phyloP scores from a whole-genome alignment of 2,329 filamentous ascomycete species.

The Phaeophleospora eucalypticola region DNA sequence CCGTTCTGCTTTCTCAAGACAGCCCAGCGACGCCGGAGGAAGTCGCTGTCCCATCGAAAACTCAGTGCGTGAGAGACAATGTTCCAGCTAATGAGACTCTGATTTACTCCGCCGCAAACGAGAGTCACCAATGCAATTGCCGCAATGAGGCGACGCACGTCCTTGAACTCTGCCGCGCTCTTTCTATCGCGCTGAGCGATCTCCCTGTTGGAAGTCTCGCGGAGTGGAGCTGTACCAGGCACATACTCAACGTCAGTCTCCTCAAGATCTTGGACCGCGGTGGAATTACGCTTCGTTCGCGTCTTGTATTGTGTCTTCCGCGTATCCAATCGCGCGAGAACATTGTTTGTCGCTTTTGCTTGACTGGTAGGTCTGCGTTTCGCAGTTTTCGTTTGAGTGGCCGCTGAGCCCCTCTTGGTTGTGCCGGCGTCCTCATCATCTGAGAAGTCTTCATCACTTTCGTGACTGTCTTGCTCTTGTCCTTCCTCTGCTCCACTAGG shows the following conservation, averaged over 20 bases:
- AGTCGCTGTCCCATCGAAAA: constrained; percentile 35
- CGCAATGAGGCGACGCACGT: constrained; percentile 30
- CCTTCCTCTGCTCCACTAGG: constrained; percentile 73
- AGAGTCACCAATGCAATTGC: constrained; percentile 31
- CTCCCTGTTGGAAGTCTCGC: background rate
- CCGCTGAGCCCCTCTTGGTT: background rate
- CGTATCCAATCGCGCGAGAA: too few relatives aligned
- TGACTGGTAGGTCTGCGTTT: background rate
- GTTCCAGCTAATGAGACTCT: constrained; percentile 37
- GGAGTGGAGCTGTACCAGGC: constrained; percentile 1
- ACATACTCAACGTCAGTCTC: constrained; percentile 4
- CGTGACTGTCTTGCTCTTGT: constrained; percentile 71
- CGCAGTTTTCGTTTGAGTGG: background rate
- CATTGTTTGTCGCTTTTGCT: too few relatives aligned
- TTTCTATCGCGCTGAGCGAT: constrained; percentile 17
- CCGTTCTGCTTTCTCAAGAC: constrained; percentile 22
- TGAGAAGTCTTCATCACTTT: constrained; percentile 51
- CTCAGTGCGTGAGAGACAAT: constrained; percentile 38
- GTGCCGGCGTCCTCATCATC: background rate
- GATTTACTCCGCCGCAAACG: constrained; percentile 35
- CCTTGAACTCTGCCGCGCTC: constrained; percentile 22
- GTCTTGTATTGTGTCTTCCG: constrained; percentile 12
- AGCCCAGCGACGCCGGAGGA: constrained; percentile 38
- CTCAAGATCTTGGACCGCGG: background rate
- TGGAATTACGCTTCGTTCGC: background rate